Evolutionary conservation across 2,329 filamentous ascomycete species (phyloP).

Genomic region (Fusarium sublunatum): DNA sequence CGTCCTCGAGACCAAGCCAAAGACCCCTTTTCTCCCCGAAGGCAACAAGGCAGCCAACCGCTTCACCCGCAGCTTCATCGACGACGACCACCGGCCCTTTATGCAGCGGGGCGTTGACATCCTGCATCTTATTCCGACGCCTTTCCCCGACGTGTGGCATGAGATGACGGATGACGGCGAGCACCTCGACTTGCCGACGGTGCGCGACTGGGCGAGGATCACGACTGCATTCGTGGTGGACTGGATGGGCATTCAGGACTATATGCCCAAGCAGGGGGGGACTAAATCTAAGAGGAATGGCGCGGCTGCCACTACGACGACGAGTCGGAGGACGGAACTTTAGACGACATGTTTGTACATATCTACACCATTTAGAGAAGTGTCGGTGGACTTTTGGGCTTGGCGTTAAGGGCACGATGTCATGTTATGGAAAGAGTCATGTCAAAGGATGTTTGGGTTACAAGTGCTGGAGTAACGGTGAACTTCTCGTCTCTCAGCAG

Average conservation of each 20-base stretch:
- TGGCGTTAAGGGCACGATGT: conserved; percentile 38
- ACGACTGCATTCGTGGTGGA: conserved; percentile 87
- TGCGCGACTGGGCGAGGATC: conserved; percentile 89
- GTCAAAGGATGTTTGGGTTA: conserved; percentile 11
- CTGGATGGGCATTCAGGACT: conserved; percentile 81
- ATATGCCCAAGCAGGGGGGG: conserved; percentile 48
- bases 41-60: conserved; percentile 61
- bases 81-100: conserved; percentile 94
- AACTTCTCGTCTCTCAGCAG: conserved; percentile 3
- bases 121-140: conserved; percentile 86
- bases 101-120: conserved; percentile 87
- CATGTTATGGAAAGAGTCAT: conserved; percentile 32
- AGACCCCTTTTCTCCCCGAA: conserved; percentile 72
- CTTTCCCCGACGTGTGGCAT: conserved; percentile 91
- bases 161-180: conserved; percentile 83
- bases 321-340: conserved; percentile 51
- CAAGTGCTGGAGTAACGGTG: conserved; percentile 16
- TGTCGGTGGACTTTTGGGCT: conserved; percentile 36
- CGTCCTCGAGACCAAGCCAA: conserved; percentile 70
- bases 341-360: conserved; percentile 33
- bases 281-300: conserved; percentile 45
- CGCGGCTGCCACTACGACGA: conserved; percentile 36
- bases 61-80: conserved; percentile 67
- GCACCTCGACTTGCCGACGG: conserved; percentile 82
- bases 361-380: conserved; percentile 22